phyloP scores from a whole-genome alignment of 2,329 filamentous ascomycete species.

The Samsoniella hepiali region DNA sequence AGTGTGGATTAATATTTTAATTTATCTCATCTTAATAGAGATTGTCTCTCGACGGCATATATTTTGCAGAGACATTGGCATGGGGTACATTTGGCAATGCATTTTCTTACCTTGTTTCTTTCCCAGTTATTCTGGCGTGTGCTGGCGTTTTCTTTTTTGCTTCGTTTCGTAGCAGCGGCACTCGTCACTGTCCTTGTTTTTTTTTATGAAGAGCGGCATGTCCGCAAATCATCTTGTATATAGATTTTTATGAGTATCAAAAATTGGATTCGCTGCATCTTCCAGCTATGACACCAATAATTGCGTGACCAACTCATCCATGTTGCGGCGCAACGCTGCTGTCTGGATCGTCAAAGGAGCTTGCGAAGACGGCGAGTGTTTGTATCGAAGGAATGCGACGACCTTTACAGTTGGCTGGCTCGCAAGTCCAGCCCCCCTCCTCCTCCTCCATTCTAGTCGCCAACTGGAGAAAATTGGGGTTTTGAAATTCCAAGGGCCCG shows the following conservation, averaged over 20 bases:
- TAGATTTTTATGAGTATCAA: neutral
- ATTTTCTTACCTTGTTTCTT: neutral
- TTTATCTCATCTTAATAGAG: neutral
- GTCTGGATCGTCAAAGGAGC: too few species aligned
- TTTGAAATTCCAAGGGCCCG: too few species aligned
- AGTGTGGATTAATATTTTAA: neutral
- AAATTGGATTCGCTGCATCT: too few species aligned
- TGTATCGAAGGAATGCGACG: neutral
- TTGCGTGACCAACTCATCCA: neutral
- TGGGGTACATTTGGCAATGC: neutral
- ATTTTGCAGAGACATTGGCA: neutral
- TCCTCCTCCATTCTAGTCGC: too few species aligned
- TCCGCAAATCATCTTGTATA: neutral
- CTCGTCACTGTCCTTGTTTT: neutral
- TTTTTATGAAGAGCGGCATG: neutral
- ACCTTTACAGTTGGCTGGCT: too few species aligned
- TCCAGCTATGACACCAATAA: too few species aligned
- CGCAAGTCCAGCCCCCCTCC: too few species aligned
- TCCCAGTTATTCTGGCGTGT: neutral
- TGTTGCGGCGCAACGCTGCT: too few species aligned
- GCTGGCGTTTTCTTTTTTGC: conserved; percentile 14
- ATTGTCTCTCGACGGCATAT: neutral
- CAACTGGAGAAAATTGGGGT: too few species aligned
- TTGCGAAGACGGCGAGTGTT: neutral
- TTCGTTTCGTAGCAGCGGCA: neutral